phyloP scores from a whole-genome alignment of 2,329 filamentous ascomycete species.

The Ophioceras dolichostomum region DNA sequence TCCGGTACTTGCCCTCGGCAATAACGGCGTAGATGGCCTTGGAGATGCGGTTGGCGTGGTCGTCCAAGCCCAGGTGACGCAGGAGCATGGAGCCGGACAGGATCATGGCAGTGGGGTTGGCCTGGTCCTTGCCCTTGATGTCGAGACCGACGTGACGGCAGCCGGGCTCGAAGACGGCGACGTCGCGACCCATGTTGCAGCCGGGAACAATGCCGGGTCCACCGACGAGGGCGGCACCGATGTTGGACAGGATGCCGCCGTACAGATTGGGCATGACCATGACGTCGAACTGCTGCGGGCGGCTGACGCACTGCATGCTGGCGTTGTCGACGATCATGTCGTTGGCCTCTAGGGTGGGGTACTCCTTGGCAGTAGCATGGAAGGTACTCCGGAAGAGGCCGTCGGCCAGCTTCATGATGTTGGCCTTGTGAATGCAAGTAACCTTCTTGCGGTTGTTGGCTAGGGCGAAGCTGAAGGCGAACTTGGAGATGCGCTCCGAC shows the following conservation, averaged over 20 bases:
- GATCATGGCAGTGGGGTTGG: conserved; percentile 92
- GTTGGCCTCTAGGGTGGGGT: conserved; percentile 88
- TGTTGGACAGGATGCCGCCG: conserved; percentile 97
- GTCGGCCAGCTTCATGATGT: conserved; percentile 99
- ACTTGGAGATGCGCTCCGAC: conserved; percentile 98
- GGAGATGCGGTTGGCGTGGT: conserved; percentile 96
- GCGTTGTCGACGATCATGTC: conserved; percentile 99
- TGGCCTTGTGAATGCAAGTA: conserved; percentile 99
- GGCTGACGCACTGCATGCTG: conserved; percentile 96
- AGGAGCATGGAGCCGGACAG: conserved; percentile 95
- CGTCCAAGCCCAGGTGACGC: conserved; percentile 90
- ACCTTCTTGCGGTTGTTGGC: conserved; percentile 99
- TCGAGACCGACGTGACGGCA: conserved; percentile 99
- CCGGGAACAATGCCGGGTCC: conserved; percentile 94
- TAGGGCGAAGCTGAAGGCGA: conserved; percentile 93
- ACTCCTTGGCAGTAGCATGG: conserved; percentile 86
- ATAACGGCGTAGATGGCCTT: conserved; percentile 72
- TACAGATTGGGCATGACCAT: conserved; percentile 99
- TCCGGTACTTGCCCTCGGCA: conserved; percentile 77
- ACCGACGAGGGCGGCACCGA: conserved; percentile 91
- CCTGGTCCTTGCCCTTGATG: conserved; percentile 99
- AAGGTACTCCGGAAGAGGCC: conserved; percentile 98
- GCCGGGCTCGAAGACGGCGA: conserved; percentile 96
- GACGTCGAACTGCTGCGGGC: conserved; percentile 96
- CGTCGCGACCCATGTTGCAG: conserved; percentile 98